Percentiles rank a stretch among this genome's conserved stretches.
Conservation (phyloP, 176 grass and related monocot species). For the Oryza glaberrima region DNA sequence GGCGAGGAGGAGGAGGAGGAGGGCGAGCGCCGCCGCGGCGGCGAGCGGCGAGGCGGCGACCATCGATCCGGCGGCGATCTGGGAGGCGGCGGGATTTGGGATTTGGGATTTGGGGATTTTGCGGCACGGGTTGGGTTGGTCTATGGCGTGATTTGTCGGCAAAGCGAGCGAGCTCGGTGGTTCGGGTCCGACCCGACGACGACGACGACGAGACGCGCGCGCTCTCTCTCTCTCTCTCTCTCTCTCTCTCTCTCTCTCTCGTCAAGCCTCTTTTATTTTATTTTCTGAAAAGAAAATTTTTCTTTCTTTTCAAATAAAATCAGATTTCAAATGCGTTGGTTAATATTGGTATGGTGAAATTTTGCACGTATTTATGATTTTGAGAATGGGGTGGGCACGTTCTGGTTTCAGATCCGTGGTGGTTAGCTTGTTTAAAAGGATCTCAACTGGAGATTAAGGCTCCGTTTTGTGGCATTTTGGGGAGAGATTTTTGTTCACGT, state of each 20-base stretch:
- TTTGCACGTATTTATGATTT: background rate
- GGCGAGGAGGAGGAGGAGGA: conserved; percentile 40
- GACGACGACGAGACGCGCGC: background rate
- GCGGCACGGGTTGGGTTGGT: conserved; percentile 17
- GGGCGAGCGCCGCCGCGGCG: conserved; percentile 42
- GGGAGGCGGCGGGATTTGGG: conserved; percentile 20
- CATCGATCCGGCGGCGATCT: conserved; percentile 46
- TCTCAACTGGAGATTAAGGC: too few relatives aligned
- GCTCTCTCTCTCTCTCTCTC: too few relatives aligned
- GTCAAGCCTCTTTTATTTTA: background rate
- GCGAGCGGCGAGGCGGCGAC: conserved; percentile 22
- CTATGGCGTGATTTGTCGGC: conserved; percentile 52
- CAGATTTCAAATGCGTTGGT: background rate
- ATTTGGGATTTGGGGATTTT: conserved; percentile 24
- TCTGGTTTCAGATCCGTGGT: too few relatives aligned
- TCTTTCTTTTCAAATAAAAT: background rate
- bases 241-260: background rate
- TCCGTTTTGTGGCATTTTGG: too few relatives aligned
- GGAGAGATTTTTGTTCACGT: too few relatives aligned
- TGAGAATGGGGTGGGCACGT: too few relatives aligned
- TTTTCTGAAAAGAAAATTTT: background rate
- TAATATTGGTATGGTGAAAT: background rate
- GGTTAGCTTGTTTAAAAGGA: too few relatives aligned
- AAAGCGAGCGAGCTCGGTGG: conserved; percentile 25
- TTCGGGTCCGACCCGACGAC: background rate